Conservation (phyloP, 306 rosid species). For the Parietaria judaica region DNA sequence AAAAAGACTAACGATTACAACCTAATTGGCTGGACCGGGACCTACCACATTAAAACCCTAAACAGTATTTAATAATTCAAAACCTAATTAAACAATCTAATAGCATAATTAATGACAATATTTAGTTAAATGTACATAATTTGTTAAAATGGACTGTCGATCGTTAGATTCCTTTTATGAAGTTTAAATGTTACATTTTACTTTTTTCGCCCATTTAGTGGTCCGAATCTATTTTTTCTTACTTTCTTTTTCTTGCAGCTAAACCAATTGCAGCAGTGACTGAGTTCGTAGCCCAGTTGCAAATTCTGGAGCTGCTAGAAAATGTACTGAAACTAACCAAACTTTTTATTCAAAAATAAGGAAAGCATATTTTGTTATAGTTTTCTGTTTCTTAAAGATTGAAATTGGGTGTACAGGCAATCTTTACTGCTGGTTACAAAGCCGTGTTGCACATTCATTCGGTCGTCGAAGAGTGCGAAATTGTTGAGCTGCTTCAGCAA, state of each 20-base stretch:
- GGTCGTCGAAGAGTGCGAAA: conserved; percentile 96
- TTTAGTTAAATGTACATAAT: too few species aligned
- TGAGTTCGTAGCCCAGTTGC: conserved; percentile 79
- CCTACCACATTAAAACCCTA: too few species aligned
- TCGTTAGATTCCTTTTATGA: too few species aligned
- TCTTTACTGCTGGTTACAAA: conserved; percentile 98
- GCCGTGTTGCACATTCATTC: conserved; percentile 92
- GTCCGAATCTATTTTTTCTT: background rate
- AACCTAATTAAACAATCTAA: too few species aligned
- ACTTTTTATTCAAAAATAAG: background rate
- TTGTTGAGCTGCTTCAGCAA: conserved; percentile 80
- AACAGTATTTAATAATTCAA: too few species aligned
- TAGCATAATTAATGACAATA: too few species aligned
- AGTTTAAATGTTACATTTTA: background rate
- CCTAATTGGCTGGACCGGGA: too few species aligned
- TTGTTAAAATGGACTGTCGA: too few species aligned
- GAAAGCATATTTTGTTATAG: background rate
- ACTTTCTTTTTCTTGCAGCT: conserved; percentile 35
- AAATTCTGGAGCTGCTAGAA: conserved; percentile 85
- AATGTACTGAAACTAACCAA: conserved; percentile 37
- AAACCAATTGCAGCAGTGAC: conserved; percentile 61
- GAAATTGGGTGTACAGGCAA: conserved; percentile 48
- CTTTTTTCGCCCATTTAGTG: background rate
- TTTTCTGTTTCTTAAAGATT: conserved; percentile 11
- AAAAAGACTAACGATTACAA: too few species aligned